Evolutionary conservation across 1,284 basidiomycete genomes (phyloP).

Genomic region (Pisolithus thermaeus): DNA sequence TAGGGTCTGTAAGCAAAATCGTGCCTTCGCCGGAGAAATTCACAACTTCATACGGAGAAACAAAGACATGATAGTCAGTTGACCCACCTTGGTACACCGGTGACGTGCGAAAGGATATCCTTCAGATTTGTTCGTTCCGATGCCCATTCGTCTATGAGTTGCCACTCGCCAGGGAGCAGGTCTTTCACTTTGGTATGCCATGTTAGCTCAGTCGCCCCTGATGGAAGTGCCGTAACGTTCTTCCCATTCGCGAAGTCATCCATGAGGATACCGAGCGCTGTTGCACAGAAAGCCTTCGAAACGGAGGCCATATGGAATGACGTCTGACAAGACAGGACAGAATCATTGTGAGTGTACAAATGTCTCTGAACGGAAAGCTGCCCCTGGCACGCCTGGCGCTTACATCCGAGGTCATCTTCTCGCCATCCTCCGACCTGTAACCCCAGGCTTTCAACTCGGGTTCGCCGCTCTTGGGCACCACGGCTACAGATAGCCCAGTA

Average conservation of each 20-base stretch:
- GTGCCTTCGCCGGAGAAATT: conserved; percentile 19
- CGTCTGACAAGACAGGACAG: conserved; percentile 23
- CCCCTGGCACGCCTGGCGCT: not conserved
- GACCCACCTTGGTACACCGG: conserved; percentile 32
- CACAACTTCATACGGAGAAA: not conserved
- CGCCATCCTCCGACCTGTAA: conserved; percentile 16
- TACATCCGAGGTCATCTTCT: conserved; percentile 17
- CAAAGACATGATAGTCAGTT: not conserved
- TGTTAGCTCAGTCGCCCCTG: conserved; percentile 23
- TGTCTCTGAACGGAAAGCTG: no score
- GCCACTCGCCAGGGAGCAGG: conserved; percentile 32
- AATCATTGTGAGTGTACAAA: not conserved
- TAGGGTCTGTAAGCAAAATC: conserved; percentile 29
- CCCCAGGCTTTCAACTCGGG: conserved; percentile 22
- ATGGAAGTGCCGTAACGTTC: conserved; percentile 33
- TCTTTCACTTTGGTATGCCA: conserved; percentile 33
- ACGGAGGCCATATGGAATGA: conserved; percentile 32
- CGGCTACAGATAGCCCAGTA: conserved; percentile 18
- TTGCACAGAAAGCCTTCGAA: conserved; percentile 37
- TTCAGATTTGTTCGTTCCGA: conserved; percentile 28
- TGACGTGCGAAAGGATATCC: conserved; percentile 35
- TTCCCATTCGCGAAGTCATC: conserved; percentile 31
- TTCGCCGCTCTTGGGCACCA: conserved; percentile 14
- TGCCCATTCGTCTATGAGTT: conserved; percentile 31
- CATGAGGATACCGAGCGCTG: conserved; percentile 35